Base-by-base conservation (phyloP, 78 protist genomes). In the Dictyostelium brefeldianum region DNA sequence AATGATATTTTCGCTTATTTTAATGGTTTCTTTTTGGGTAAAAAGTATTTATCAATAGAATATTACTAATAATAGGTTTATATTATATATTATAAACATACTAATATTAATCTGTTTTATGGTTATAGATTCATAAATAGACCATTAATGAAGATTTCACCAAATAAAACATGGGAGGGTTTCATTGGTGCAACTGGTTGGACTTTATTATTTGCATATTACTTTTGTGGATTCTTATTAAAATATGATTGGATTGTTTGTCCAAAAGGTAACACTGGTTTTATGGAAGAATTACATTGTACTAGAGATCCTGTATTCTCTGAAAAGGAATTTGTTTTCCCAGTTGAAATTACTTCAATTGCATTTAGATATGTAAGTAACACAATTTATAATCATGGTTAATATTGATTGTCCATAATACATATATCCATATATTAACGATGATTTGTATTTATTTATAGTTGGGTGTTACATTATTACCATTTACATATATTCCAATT, bases 141-240 rank as follows among this genome's bases (percentile, higher is more conserved):
- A 15, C 98, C 95, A n/a, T 98, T 98, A 47, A 97, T 97, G 92
- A 62, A 80, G 25, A 91, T 98, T 57, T 94, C 97, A 7, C 99
- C 99, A 64, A 98, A 98, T 64, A 98, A 98, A 82, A 98, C 99
- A 11, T 97, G 98, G 98, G 99, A 98, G 89, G 99, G 99, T 31
- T 98, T 97, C 92, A 84, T 97, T 57, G 99, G 99, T 51, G 99
- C 98, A 5, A 73, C 92, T 53, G 31, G 97, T 27, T 78, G 91
- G 74, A 98, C 99, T n/a, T 29, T 96, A 46, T 18, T 97, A 5
- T 95, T 90, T 54, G 98, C 94, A 4, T 85, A 96, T 47, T 62
- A 89, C 41, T 96, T 96, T 25, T 22, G 89, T 80, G 74, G 78
- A 22, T 85, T 74, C 51, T 75, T 85, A 56, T 59, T 75, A 14